Percentiles rank a stretch among this genome's conserved stretches.
phyloP scores from a whole-genome alignment of 805 yeast genomes.

The Crinitomyces ghanaensis region DNA sequence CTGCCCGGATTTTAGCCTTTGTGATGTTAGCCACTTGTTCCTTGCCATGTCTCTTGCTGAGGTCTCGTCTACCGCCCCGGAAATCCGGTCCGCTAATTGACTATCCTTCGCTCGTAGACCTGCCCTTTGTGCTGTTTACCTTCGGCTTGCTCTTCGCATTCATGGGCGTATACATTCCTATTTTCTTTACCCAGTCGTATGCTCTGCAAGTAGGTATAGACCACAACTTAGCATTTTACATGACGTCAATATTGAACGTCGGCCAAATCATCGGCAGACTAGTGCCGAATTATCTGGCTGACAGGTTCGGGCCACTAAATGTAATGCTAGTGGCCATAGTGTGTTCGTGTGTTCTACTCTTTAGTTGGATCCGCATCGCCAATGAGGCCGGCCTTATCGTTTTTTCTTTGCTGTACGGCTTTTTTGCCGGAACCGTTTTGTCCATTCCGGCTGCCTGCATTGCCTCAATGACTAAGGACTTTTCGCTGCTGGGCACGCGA shows the following conservation, averaged over 20 bases:
- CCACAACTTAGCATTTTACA: constrained; percentile 16
- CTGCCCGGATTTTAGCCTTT: constrained; percentile 37
- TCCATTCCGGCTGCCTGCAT: constrained; percentile 24
- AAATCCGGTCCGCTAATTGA: constrained; percentile 6
- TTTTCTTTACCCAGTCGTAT: constrained; percentile 25
- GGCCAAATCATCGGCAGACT: constrained; percentile 40
- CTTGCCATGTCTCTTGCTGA: constrained; percentile 18
- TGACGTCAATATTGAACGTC: constrained; percentile 27
- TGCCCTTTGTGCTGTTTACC: constrained; percentile 16
- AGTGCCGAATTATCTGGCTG: constrained; percentile 37
- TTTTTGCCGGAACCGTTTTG: constrained; percentile 24
- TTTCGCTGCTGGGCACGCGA: constrained; percentile 29
- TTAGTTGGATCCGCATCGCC: constrained; percentile 25
- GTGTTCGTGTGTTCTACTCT: constrained; percentile 1
- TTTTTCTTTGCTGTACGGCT: constrained; percentile 23
- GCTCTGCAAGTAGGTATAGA: constrained; percentile 19
- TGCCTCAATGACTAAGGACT: constrained; percentile 27
- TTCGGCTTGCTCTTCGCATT: constrained; percentile 20
- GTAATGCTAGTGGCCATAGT: constrained; percentile 21
- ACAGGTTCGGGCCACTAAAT: constrained; percentile 37
- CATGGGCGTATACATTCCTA: constrained; percentile 25
- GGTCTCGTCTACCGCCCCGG: constrained; percentile 17
- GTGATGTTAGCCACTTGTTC: constrained; percentile 24
- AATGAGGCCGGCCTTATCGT: constrained; percentile 21
- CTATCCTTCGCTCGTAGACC: constrained; percentile 8